A percentile compares a stretch with the other conserved stretches of the same genome.
Evolutionary conservation across 73 alveolate species (phyloP).

Genomic region (Durusdinium trenchii): DNA sequence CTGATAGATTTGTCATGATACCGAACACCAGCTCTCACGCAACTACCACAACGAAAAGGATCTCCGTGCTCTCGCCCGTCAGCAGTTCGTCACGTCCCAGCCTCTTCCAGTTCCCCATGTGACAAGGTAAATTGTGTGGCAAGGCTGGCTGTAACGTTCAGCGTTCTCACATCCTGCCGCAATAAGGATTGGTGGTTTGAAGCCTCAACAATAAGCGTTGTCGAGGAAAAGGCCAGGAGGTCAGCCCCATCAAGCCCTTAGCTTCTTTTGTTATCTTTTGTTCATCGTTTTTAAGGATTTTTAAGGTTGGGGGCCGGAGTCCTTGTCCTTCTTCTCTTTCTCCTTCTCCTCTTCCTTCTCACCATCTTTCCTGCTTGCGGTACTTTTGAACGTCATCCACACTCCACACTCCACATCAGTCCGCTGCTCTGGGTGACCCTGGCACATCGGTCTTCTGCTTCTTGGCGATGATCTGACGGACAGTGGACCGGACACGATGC

Average conservation of each 20-base stretch:
- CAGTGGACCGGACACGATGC: not conserved
- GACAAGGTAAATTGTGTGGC: conserved; percentile 75
- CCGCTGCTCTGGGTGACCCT: not conserved
- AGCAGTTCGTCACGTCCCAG: not conserved
- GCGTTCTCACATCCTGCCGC: conserved; percentile 59
- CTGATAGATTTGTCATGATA: too few relatives aligned
- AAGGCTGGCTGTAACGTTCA: conserved; percentile 83
- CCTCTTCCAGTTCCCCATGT: conserved; percentile 87
- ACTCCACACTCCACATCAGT: too few relatives aligned
- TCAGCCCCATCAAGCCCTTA: too few relatives aligned
- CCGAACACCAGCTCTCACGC: too few relatives aligned
- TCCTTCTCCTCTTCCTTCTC: conserved; percentile 47
- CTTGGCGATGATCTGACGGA: conserved; percentile 84
- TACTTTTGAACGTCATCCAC: too few relatives aligned
- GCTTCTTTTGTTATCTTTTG: too few relatives aligned
- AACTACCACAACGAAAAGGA: too few relatives aligned
- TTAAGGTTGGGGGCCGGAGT: not conserved
- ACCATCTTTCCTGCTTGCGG: conserved; percentile 1
- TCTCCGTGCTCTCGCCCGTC: not conserved
- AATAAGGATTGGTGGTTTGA: too few relatives aligned
- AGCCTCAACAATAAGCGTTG: too few relatives aligned
- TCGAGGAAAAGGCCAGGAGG: too few relatives aligned
- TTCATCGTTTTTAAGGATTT: too few relatives aligned
- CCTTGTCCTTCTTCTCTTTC: conserved; percentile 54
- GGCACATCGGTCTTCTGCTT: conserved; percentile 70